Evolutionary conservation across 1,284 basidiomycete genomes (phyloP), one percentile per base, ranked within the genome.

Genomic region (Cutaneotrichosporon cavernicola): DNA sequence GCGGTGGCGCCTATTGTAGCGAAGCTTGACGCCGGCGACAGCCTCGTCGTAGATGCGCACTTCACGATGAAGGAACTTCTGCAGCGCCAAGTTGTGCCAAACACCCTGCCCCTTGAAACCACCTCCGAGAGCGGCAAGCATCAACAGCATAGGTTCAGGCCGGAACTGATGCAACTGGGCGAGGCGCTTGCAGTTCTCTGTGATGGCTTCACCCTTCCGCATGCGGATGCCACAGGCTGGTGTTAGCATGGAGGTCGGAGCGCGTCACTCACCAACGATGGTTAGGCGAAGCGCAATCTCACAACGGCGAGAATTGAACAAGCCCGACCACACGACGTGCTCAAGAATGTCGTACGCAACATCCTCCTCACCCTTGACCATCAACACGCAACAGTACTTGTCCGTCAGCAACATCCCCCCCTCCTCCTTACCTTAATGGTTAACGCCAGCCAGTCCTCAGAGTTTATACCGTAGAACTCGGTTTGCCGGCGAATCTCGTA

Each of bases 301-400:
- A 31, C 83, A 83, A 40, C 85, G 83, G 46, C 84, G 84, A 38
- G 83, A 83, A 72, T 88, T 86, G 80, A 91, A 94, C 0, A 89
- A 86, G 65, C 89, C 90, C 0, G 92, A 92, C 63, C 86, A 82
- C 10, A 89, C 81, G 47, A 94, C 84, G 73, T 96, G 93, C 13
- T 88, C 85, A 1, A 96, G 82, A 0, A 94, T 84, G 71, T 95
- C 91, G 56, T 90, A 86, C 0, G 89, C 92, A 8, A 86, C 78
- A 8, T 89, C 87, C 69, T 87, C 84, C 83, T 65, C 87, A 82
- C 74, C 83, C 82, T 60, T 73, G 32, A 81, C 81, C 68, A 91
- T 90, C 43, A 94, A 82, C 8, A 90, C 83, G 76, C 96, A 92
- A 61, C 88, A 86, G 76, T 97, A 97, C 91, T 97, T 69, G 49